Conservation (phyloP, 805 yeast species). For the Kodamaea hsintzibuensis region DNA sequence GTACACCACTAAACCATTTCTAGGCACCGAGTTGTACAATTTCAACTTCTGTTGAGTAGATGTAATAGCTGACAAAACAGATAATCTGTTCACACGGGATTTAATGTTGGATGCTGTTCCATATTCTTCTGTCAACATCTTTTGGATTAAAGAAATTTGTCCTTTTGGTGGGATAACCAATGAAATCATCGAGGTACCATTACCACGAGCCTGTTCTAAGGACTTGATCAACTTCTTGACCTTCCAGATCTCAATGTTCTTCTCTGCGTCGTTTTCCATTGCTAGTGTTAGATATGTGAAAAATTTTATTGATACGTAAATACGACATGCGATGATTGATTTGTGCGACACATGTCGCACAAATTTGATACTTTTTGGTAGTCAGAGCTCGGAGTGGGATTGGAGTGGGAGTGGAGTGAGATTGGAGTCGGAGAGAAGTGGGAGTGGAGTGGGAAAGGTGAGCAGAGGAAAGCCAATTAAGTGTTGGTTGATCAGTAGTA, state of each 20-base stretch:
- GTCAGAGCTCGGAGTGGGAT: too few relatives aligned
- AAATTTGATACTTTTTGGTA: too few relatives aligned
- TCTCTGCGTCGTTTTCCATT: slow-evolving; percentile 67
- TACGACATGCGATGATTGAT: slow-evolving; percentile 1
- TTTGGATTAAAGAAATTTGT: slow-evolving; percentile 83
- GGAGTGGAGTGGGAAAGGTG: too few relatives aligned
- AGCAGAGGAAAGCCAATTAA: too few relatives aligned
- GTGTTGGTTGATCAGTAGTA: too few relatives aligned
- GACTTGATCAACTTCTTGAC: slow-evolving; percentile 89
- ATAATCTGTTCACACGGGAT: slow-evolving; percentile 94
- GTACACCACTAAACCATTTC: slow-evolving; percentile 91
- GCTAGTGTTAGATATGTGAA: neutral
- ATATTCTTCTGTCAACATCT: slow-evolving; percentile 95
- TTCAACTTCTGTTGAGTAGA: slow-evolving; percentile 97
- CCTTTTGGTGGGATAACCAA: slow-evolving; percentile 94
- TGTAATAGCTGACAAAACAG: slow-evolving; percentile 94
- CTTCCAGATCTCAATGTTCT: slow-evolving; percentile 98
- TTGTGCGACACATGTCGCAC: neutral
- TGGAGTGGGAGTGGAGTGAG: too few relatives aligned
- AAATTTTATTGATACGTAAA: slow-evolving; percentile 3
- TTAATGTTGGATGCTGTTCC: slow-evolving; percentile 98
- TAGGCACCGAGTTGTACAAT: slow-evolving; percentile 85
- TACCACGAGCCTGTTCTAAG: slow-evolving; percentile 91
- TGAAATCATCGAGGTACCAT: slow-evolving; percentile 99
- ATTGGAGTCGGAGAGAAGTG: too few relatives aligned